Base-by-base conservation (phyloP, 495 filamentous ascomycete species). In the Hypoxylon lienhwacheense region DNA sequence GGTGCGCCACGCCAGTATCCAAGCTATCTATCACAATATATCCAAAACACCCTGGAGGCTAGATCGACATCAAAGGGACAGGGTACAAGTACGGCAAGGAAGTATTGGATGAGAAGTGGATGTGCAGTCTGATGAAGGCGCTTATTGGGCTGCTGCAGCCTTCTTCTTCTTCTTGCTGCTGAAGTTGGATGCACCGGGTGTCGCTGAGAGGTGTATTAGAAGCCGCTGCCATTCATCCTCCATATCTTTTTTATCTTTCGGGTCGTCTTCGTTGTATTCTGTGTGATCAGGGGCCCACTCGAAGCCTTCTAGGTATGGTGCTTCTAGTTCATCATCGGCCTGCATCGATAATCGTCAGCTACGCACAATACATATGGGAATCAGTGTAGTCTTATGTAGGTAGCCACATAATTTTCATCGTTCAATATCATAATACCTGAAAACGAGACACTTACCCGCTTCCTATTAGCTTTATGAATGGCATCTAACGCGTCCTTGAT, bases 401-500 rank as follows among this genome's bases (percentile, higher is more conserved):
- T n/a, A n/a, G n/a, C n/a, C n/a, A n/a, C n/a, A n/a, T n/a, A n/a
- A n/a, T n/a, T n/a, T n/a, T n/a, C n/a, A n/a, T n/a, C n/a, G n/a
- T n/a, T n/a, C n/a, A n/a, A n/a, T n/a, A n/a, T n/a, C n/a, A n/a
- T n/a, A n/a, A n/a, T n/a, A n/a, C n/a, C n/a, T n/a, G n/a, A 15
- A 40, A 12, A 11, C 36, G 12, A 4, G 10, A 10, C 7, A 63
- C 73, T 51, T 73, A 88, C 91, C 85, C 90, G 84, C 83, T 95
- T 96, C 80, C 91, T 92, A 79, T 85, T 93, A 59, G 87, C 82
- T 77, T 95, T 95, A 80, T 93, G 77, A 76, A 96, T 96, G 60
- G 88, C 91, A 70, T 95, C 90, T 66, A 95, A 68, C 47, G 89
- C 91, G 72, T 96, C 91, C 76, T 95, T 95, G 77, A 96, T 89